phyloP scores from a whole-genome alignment of 306 rosid species.

The Betula pendula region DNA sequence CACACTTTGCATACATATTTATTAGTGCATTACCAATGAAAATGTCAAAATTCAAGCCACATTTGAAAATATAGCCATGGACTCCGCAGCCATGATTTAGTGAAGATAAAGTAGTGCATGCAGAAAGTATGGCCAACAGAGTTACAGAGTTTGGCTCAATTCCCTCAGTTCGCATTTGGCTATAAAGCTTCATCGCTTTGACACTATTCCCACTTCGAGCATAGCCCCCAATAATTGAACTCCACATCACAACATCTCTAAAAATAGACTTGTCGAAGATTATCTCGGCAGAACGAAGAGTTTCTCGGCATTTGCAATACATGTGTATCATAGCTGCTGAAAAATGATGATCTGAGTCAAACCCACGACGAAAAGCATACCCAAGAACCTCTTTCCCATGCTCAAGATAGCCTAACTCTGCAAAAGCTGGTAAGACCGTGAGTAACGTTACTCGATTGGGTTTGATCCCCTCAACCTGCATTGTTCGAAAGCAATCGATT shows the following conservation, averaged over 20 bases:
- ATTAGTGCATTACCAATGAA: conserved; percentile 58
- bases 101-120: conserved; percentile 51
- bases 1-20: conserved; percentile 72
- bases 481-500: conserved; percentile 44
- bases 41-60: conserved; percentile 41
- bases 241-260: conserved; percentile 73
- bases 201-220: conserved; percentile 44
- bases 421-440: conserved; percentile 56
- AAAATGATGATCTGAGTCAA: conserved; percentile 46
- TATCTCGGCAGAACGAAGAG: conserved; percentile 40
- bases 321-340: conserved; percentile 59
- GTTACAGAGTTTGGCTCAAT: conserved; percentile 60
- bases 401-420: conserved; percentile 35
- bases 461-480: conserved; percentile 50
- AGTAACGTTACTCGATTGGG: conserved; percentile 60
- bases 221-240: conserved; percentile 53
- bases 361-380: conserved; percentile 48
- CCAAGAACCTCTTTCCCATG: conserved; percentile 64
- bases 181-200: conserved; percentile 55
- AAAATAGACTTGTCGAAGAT: conserved; percentile 45
- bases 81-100: conserved; percentile 40
- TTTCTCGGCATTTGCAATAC: conserved; percentile 46
- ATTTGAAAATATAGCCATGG: conserved; percentile 51
- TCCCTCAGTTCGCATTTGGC: conserved; percentile 49
- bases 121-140: conserved; percentile 54